Conservation (phyloP, 2,329 filamentous ascomycete genomes). For the Aureobasidium leucospermi region DNA sequence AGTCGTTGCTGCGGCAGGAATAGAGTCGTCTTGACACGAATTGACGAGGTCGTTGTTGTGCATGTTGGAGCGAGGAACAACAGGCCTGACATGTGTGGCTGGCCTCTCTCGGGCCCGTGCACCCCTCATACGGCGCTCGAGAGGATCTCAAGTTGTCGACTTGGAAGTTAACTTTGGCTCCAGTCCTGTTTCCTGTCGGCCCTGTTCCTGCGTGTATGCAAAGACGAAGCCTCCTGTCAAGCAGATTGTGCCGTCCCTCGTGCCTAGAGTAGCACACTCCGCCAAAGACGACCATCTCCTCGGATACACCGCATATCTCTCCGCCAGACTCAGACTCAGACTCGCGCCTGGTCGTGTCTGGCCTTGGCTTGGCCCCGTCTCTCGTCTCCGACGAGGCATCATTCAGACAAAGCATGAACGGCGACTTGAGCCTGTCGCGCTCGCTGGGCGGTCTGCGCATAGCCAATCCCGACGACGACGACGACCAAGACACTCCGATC, state of each 20-base stretch:
- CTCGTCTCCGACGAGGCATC: slow-evolving; percentile 5
- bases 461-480: slow-evolving; percentile 62
- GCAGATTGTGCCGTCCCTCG: slow-evolving; percentile 2
- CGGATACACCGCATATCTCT: slow-evolving; percentile 13
- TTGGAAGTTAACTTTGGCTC: background rate
- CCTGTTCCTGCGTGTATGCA: background rate
- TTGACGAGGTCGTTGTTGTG: background rate
- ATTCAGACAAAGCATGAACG: slow-evolving; percentile 59
- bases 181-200: background rate
- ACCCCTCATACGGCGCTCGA: background rate
- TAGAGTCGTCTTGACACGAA: background rate
- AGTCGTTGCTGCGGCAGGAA: background rate
- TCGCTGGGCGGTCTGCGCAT: slow-evolving; percentile 91
- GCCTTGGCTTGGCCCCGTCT: slow-evolving; percentile 17
- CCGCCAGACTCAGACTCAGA: slow-evolving; percentile 1
- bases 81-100: too few species aligned
- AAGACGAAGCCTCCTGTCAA: background rate
- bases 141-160: slow-evolving; percentile 2
- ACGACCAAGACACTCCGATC: slow-evolving; percentile 2
- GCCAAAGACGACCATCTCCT: background rate
- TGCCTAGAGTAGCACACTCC: slow-evolving; percentile 1
- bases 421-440: slow-evolving; percentile 85
- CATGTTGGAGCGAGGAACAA: background rate
- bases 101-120: background rate
- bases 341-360: slow-evolving; percentile 12